Evolutionary conservation across 805 yeast genomes (phyloP).

Genomic region (Naumovozyma castellii): DNA sequence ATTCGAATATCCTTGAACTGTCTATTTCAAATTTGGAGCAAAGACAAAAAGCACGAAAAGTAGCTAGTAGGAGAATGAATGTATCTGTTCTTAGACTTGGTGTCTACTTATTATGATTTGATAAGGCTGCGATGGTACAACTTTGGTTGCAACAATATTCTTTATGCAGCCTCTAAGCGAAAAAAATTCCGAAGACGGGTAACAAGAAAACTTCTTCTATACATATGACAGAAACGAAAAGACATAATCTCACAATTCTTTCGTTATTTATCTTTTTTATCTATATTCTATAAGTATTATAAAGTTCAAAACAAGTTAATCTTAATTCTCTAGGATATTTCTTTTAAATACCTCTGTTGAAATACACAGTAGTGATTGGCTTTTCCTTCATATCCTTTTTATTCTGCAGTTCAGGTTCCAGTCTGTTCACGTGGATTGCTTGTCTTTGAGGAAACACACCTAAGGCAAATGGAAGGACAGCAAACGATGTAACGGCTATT

Average conservation of each 20-base stretch:
- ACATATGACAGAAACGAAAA: not conserved
- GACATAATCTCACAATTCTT: not conserved
- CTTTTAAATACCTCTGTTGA: conserved; percentile 82
- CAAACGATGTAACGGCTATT: conserved; percentile 75
- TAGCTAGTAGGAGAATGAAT: too few species aligned
- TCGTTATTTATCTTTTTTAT: not conserved
- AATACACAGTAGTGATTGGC: conserved; percentile 53
- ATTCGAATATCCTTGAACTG: not conserved
- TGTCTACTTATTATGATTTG: too few species aligned
- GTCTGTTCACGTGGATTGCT: conserved; percentile 41
- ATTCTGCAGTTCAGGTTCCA: conserved; percentile 57
- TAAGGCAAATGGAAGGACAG: conserved; percentile 86
- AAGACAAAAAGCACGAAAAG: not conserved
- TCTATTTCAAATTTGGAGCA: not conserved
- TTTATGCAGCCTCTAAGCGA: not conserved
- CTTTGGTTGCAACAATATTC: not conserved
- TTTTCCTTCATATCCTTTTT: conserved; percentile 56
- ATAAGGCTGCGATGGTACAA: too few species aligned
- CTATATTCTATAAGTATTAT: too few species aligned
- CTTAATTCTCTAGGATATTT: not conserved
- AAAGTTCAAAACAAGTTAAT: too few species aligned
- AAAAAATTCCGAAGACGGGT: not conserved
- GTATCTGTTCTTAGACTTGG: too few species aligned
- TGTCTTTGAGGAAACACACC: conserved; percentile 93
- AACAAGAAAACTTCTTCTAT: not conserved